These are phyloP conservation scores for Naganishia sp. DNA, from an alignment of 1,284 basidiomycete species.

Conservation along the genomic window DNA sequence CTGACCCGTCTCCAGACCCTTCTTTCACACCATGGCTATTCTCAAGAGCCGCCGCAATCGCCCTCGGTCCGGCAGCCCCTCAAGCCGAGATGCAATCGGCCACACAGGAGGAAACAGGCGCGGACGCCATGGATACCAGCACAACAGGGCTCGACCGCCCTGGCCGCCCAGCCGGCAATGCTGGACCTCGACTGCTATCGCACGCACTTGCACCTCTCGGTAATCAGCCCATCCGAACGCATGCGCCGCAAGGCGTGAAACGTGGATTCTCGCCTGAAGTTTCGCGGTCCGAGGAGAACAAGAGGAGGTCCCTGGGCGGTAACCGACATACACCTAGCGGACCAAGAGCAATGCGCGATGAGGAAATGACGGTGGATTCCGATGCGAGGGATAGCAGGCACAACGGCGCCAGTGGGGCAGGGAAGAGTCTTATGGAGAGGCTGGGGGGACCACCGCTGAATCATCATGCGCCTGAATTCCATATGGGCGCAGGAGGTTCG, in stretches of 20 bases:
- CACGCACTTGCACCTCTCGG: conserved; percentile 31
- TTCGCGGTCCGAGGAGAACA: conserved; percentile 12
- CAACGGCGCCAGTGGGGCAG: conserved; percentile 11
- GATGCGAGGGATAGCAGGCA: conserved; percentile 32
- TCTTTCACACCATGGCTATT: conserved; percentile 32
- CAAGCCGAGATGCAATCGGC: conserved; percentile 6
- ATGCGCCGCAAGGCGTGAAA: conserved; percentile 28
- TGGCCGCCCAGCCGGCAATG: conserved; percentile 15
- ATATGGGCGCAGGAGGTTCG: conserved; percentile 35
- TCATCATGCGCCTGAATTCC: conserved; percentile 32
- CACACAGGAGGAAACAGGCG: background rate
- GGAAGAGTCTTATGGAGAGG: conserved; percentile 37
- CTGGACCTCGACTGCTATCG: conserved; percentile 28
- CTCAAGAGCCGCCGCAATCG: conserved; percentile 18
- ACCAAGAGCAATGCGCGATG: conserved; percentile 25
- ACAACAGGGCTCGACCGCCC: conserved; percentile 22
- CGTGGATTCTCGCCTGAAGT: conserved; percentile 30
- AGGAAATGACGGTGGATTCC: conserved; percentile 7
- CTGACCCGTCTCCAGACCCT: conserved; percentile 13
- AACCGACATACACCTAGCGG: conserved; percentile 25
- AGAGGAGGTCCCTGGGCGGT: conserved; percentile 33
- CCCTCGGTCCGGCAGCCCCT: conserved; percentile 7
- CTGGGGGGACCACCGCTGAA: conserved; percentile 36
- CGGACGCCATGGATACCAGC: conserved; percentile 23
- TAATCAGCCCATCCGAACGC: conserved; percentile 27